Base-by-base conservation (phyloP, 2,329 filamentous ascomycete species). In the Aspergillus ustus region DNA sequence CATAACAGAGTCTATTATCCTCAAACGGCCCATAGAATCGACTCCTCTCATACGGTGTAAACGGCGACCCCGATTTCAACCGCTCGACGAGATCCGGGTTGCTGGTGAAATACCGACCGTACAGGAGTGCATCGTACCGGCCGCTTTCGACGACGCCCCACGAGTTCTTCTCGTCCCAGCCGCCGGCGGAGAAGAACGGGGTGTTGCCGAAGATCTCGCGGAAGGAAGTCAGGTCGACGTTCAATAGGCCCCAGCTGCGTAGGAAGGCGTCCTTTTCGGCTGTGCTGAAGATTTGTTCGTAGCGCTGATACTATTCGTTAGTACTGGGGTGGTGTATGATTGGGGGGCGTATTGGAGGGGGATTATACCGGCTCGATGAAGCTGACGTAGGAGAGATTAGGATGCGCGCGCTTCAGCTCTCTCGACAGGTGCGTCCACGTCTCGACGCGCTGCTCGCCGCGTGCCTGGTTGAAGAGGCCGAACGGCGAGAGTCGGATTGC, bases 171-270 rank as follows among this genome's bases (percentile, higher is more conserved):
- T 84, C 77, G 55, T 83, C 76, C 72, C 82, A 87, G 0, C 84
- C 84, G 6, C 85, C 85, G 0, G 82, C 84, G 0, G 84, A 81
- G 63, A 87, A 80, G 72, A 87, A 85, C 0, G 84, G 84, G 0
- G 84, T 83, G 6, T 75, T 72, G 2, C 79, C 80, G 55, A 85
- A 82, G 61, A 87, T 86, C 11, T 78, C 65, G 20, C 83, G 80
- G 67, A 86, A 85, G 2, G 74, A 59, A 7, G 77, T 76, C 1
- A 86, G 75, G 48, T 81, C 78, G 20, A 84, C 77, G 3, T 79
- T 70, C 7, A 71, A 52, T 6, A 85, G 70, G 2, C 79, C 80
- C 82, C 82, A 85, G 6, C 78, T 80, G 28, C 73, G 59, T 4
- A 86, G 74, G 66, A 83, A 82, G 31, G 73, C 69, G 29, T 83